Conservation (phyloP, 2,329 filamentous ascomycete species). For the Aspergillus melleus region DNA sequence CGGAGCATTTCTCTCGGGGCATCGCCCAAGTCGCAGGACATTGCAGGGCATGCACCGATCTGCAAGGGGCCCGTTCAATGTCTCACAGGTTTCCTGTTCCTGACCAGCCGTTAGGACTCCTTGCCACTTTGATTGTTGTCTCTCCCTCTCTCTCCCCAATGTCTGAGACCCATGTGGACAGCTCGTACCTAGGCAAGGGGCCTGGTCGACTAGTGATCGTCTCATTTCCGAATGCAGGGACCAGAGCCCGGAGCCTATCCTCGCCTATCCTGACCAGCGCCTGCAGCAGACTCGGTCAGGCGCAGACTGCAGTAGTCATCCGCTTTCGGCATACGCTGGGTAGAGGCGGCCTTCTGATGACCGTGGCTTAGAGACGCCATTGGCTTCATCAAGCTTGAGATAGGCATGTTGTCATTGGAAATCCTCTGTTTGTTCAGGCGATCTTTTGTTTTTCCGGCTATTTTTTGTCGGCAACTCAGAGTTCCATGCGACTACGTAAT, state of each 20-base stretch:
- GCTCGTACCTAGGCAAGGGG: constrained; percentile 11
- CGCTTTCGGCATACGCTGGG: neutral
- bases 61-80: constrained; percentile 4
- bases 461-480: neutral
- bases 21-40: constrained; percentile 11
- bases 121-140: neutral
- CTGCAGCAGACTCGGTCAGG: neutral
- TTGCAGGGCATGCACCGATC: constrained; percentile 11
- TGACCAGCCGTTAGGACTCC: neutral
- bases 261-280: neutral
- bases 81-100: neutral
- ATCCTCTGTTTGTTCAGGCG: neutral
- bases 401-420: neutral
- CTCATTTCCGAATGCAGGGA: constrained; percentile 18
- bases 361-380: neutral
- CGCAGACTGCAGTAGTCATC: neutral
- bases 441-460: neutral
- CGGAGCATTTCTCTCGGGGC: constrained; percentile 2
- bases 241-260: neutral
- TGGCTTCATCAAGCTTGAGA: neutral
- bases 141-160: neutral
- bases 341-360: neutral
- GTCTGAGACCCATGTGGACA: constrained; percentile 10
- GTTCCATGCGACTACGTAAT: neutral
- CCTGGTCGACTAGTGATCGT: neutral